A percentile compares a stretch with the other conserved stretches of the same genome.
Evolutionary conservation across 169 alveolate species (phyloP).

Genomic region (Miamiensis avidus): DNA sequence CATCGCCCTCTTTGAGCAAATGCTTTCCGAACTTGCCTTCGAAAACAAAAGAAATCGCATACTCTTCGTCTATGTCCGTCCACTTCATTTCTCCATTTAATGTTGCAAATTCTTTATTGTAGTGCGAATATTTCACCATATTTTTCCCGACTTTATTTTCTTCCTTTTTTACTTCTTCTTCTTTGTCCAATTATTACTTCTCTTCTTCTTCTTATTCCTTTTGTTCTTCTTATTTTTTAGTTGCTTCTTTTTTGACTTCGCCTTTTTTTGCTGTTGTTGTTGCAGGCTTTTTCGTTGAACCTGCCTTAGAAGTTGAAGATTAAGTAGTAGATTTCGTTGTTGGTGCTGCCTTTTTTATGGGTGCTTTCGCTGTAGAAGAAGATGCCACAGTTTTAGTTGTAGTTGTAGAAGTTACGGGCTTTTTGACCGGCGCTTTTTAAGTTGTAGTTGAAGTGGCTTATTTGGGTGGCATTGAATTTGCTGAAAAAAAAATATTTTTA

Average conservation of each 20-base stretch:
- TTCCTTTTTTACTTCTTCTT: conserved; percentile 8
- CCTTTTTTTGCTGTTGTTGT: not conserved
- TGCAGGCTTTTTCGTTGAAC: not conserved
- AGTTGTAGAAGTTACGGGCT: not conserved
- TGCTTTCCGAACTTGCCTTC: conserved; percentile 3
- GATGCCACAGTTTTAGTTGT: not conserved
- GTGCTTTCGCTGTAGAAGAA: not conserved
- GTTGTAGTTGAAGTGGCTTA: not conserved
- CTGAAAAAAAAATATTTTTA: no score
- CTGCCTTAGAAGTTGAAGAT: no score
- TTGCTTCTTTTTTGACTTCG: not conserved
- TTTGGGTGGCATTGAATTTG: not conserved
- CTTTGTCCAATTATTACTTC: not conserved
- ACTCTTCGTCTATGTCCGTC: conserved; percentile 6
- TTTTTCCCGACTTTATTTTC: conserved; percentile 1
- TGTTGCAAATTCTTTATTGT: not conserved
- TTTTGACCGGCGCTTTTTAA: no score
- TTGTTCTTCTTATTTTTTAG: conserved; percentile 19
- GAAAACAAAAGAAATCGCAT: not conserved
- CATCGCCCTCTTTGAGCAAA: not conserved
- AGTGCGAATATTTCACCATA: not conserved
- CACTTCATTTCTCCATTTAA: conserved; percentile 1
- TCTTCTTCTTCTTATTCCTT: conserved; percentile 21
- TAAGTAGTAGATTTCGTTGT: no score
- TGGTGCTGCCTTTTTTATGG: not conserved